Evolutionary conservation across 1,139 yeast species (phyloP).

Genomic region (Groenewaldozyma auringiensis): DNA sequence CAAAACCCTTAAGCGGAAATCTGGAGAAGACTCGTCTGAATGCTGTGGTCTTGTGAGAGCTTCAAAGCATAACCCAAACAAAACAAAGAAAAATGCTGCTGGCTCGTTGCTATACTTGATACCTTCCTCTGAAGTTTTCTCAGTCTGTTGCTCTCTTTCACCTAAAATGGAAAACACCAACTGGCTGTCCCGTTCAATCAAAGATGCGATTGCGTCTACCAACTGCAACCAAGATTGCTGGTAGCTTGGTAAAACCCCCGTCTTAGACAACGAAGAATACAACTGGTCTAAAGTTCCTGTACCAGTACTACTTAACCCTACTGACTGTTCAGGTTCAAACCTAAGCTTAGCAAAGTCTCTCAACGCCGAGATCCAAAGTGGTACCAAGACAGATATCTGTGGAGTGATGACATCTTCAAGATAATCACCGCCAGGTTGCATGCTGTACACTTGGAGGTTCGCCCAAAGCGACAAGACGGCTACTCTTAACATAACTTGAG

Average conservation of each 20-base stretch:
- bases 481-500: constrained; percentile 54
- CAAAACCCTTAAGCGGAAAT: constrained; percentile 38
- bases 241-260: constrained; percentile 41
- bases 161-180: constrained; percentile 40
- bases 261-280: constrained; percentile 27
- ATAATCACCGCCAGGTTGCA: constrained; percentile 31
- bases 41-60: constrained; percentile 43
- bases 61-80: constrained; percentile 81
- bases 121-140: constrained; percentile 18
- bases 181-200: constrained; percentile 46
- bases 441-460: constrained; percentile 47
- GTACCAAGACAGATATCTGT: constrained; percentile 53
- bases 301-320: constrained; percentile 20
- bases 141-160: constrained; percentile 23
- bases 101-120: constrained; percentile 44
- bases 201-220: constrained; percentile 65
- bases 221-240: constrained; percentile 71
- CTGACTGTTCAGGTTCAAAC: constrained; percentile 46
- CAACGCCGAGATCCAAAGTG: constrained; percentile 72
- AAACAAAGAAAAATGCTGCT: constrained; percentile 67
- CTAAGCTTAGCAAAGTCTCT: constrained; percentile 66
- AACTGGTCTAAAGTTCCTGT: constrained; percentile 29
- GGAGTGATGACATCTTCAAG: constrained; percentile 45
- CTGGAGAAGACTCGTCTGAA: constrained; percentile 17
- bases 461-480: constrained; percentile 90